Percentiles rank a stretch among this genome's conserved stretches.
Conservation (phyloP, 306 rosid species). For the Sophora flavescens region DNA sequence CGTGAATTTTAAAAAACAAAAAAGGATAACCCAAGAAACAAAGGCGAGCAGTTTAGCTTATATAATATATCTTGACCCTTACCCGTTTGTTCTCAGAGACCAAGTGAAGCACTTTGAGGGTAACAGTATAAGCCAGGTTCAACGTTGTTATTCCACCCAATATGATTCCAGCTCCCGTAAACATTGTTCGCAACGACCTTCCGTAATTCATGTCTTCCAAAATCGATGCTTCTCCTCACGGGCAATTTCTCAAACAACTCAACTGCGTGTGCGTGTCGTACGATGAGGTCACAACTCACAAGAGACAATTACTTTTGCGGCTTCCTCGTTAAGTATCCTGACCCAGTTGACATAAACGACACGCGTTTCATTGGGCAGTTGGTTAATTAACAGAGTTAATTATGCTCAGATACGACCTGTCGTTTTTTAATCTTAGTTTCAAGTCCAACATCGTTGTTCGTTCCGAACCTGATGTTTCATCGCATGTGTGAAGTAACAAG, state of each 20-base stretch:
- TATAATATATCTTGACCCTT: neutral
- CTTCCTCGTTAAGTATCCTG: neutral
- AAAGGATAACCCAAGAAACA: neutral
- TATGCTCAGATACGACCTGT: neutral
- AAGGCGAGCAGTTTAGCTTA: neutral
- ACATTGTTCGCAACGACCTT: conserved; percentile 53
- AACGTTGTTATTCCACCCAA: conserved; percentile 70
- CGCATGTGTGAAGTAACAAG: no score
- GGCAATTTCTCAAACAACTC: conserved; percentile 51
- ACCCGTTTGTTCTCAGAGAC: conserved; percentile 78
- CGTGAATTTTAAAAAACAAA: neutral
- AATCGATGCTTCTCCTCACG: conserved; percentile 24
- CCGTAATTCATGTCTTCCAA: conserved; percentile 53
- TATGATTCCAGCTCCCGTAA: conserved; percentile 59
- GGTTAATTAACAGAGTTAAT: neutral
- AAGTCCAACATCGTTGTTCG: conserved; percentile 10
- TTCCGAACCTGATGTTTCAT: neutral
- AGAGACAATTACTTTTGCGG: neutral
- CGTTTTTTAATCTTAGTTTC: neutral
- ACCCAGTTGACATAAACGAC: conserved; percentile 32
- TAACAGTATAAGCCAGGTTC: conserved; percentile 68
- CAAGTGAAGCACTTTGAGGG: conserved; percentile 62
- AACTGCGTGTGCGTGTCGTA: neutral
- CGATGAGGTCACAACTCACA: neutral
- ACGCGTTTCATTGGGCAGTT: neutral